A percentile compares a stretch with the other conserved stretches of the same genome.
These are phyloP conservation scores for Ustilago bromivora DNA, from an alignment of 1,284 basidiomycete genomes.

Conservation along the genomic window DNA sequence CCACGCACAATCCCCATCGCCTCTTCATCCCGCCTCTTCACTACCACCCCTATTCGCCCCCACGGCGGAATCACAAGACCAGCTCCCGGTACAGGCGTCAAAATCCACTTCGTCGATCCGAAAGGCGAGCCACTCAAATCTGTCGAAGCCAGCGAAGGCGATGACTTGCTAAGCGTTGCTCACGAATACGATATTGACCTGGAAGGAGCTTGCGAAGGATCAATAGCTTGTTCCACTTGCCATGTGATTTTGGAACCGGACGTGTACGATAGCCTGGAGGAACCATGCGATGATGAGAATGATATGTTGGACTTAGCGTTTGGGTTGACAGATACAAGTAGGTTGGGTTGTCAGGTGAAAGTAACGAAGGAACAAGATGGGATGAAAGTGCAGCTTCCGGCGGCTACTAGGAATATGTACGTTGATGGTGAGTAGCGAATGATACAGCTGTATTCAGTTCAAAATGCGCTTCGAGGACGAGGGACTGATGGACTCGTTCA, in stretches of 20 bases:
- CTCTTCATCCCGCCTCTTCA: slow-evolving; percentile 9
- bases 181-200: slow-evolving; percentile 97
- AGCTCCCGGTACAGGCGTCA: slow-evolving; percentile 77
- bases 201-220: slow-evolving; percentile 96
- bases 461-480: no score
- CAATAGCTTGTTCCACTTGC: slow-evolving; percentile 96
- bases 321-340: slow-evolving; percentile 85
- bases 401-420: slow-evolving; percentile 97
- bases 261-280: slow-evolving; percentile 85
- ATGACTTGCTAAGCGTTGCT: slow-evolving; percentile 89
- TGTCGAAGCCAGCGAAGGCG: slow-evolving; percentile 91
- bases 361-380: slow-evolving; percentile 86
- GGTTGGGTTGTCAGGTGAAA: slow-evolving; percentile 82
- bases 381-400: slow-evolving; percentile 85
- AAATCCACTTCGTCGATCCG: slow-evolving; percentile 87
- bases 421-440: slow-evolving; percentile 76
- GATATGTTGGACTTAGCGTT: slow-evolving; percentile 97
- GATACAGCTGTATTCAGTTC: no score
- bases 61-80: slow-evolving; percentile 75
- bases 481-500: not conserved
- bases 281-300: slow-evolving; percentile 94
- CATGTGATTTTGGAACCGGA: slow-evolving; percentile 89
- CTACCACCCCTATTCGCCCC: not conserved
- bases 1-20: not conserved
- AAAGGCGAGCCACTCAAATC: slow-evolving; percentile 86